Evolutionary conservation across 768 basidiomycete species (phyloP).

Genomic region (Phaeotremella skinneri): DNA sequence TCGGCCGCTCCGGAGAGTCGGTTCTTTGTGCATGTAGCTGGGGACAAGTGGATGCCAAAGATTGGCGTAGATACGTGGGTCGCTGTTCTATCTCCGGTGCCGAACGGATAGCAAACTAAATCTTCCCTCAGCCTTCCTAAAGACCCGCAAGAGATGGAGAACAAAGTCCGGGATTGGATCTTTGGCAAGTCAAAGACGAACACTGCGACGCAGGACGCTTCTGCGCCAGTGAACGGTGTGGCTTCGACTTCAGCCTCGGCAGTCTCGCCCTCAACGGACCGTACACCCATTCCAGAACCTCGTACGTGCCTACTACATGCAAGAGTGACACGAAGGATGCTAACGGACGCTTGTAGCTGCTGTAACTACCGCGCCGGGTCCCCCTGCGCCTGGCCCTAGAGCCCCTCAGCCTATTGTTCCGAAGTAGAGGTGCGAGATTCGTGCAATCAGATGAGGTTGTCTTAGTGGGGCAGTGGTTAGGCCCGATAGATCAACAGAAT

Average conservation of each 20-base stretch:
- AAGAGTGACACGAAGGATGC: not conserved
- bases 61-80: slow-evolving; percentile 55
- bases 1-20: slow-evolving; percentile 63
- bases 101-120: slow-evolving; percentile 12
- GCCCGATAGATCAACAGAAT: too few species aligned
- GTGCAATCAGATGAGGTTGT: not conserved
- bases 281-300: slow-evolving; percentile 14
- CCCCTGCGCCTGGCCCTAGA: slow-evolving; percentile 39
- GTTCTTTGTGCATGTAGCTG: slow-evolving; percentile 69
- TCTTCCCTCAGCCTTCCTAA: slow-evolving; percentile 62
- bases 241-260: slow-evolving; percentile 3
- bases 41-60: slow-evolving; percentile 81
- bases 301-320: slow-evolving; percentile 8
- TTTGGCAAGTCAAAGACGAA: slow-evolving; percentile 49
- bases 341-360: slow-evolving; percentile 18
- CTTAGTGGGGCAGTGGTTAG: too few species aligned
- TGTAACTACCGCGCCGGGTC: slow-evolving; percentile 31
- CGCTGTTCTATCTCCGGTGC: slow-evolving; percentile 1
- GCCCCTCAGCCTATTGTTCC: slow-evolving; percentile 11
- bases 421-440: not conserved
- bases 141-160: slow-evolving; percentile 65
- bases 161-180: slow-evolving; percentile 75
- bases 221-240: not conserved
- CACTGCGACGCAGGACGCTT: not conserved
- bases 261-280: too few species aligned